These are phyloP conservation scores for Phoma sp. DNA, from an alignment of 2,329 filamentous ascomycete genomes.

Conservation along the genomic window DNA sequence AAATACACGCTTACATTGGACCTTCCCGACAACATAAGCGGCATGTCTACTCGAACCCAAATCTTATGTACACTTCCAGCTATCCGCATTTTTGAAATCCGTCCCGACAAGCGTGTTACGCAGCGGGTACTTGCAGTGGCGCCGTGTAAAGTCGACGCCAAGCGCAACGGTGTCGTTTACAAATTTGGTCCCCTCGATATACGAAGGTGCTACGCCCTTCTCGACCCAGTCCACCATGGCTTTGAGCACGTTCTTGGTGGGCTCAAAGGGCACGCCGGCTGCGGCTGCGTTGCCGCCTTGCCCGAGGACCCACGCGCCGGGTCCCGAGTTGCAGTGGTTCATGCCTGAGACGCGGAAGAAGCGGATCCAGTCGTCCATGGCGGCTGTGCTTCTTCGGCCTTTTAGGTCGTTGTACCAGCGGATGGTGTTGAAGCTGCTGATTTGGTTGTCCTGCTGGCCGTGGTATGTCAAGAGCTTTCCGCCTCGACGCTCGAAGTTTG, in stretches of 20 bases:
- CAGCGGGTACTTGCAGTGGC: constrained; percentile 51
- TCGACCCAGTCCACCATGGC: constrained; percentile 56
- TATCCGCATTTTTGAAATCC: not conserved
- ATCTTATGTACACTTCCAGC: constrained; percentile 6
- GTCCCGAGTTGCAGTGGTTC: constrained; percentile 58
- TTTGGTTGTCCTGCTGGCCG: constrained; percentile 54
- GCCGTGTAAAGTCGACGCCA: constrained; percentile 54
- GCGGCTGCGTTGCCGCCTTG: constrained; percentile 29
- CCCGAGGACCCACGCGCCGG: constrained; percentile 50
- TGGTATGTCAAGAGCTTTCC: constrained; percentile 56
- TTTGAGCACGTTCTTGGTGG: constrained; percentile 38
- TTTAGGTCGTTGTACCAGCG: constrained; percentile 55
- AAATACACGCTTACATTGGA: no score
- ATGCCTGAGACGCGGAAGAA: constrained; percentile 61
- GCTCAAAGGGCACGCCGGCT: constrained; percentile 24
- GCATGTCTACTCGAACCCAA: not conserved
- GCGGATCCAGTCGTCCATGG: constrained; percentile 48
- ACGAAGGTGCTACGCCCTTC: constrained; percentile 46
- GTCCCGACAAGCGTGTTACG: constrained; percentile 6
- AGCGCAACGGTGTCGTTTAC: constrained; percentile 48
- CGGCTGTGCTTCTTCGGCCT: constrained; percentile 7
- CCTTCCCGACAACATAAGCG: no score
- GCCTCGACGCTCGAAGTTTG: constrained; percentile 41
- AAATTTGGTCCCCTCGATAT: constrained; percentile 36
- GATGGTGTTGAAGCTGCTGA: constrained; percentile 51